phyloP scores from a whole-genome alignment of 169 alveolate species.

The Babesia sp. region DNA sequence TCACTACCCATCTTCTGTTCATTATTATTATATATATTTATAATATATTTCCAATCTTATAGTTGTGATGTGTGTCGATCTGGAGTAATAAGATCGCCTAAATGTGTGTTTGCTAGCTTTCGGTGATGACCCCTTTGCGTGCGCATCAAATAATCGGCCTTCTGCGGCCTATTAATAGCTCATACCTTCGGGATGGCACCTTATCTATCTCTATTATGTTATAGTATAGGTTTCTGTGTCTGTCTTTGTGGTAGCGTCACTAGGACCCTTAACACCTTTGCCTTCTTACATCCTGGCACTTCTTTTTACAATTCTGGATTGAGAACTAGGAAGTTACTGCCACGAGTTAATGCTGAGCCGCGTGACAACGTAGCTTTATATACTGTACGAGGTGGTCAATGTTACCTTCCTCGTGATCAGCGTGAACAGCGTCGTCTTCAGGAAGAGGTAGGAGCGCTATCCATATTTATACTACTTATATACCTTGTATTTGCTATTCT shows the following conservation, averaged over 20 bases:
- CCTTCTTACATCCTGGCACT: neutral
- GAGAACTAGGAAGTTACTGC: neutral
- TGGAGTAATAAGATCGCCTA: no score
- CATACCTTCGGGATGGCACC: neutral
- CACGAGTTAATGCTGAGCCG: neutral
- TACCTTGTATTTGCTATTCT: no score
- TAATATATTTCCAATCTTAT: no score
- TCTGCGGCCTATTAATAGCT: no score
- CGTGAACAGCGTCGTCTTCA: conserved; percentile 46
- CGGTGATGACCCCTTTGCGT: no score
- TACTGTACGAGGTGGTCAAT: conserved; percentile 63
- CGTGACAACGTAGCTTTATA: conserved; percentile 14
- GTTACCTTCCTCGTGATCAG: conserved; percentile 60
- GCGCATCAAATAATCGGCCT: no score
- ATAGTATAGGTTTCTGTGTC: neutral
- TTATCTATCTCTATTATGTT: neutral
- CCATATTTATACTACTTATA: no score
- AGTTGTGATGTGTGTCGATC: no score
- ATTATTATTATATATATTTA: no score
- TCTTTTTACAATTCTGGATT: neutral
- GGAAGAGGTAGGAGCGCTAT: conserved; percentile 56
- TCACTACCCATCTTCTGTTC: no score
- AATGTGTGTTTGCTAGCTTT: no score
- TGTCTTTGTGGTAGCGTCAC: neutral
- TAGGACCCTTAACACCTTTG: neutral